Percentiles rank a stretch among this genome's conserved stretches.
phyloP scores from a whole-genome alignment of 2,329 filamentous ascomycete species.

The Colletotrichum nymphaeae region DNA sequence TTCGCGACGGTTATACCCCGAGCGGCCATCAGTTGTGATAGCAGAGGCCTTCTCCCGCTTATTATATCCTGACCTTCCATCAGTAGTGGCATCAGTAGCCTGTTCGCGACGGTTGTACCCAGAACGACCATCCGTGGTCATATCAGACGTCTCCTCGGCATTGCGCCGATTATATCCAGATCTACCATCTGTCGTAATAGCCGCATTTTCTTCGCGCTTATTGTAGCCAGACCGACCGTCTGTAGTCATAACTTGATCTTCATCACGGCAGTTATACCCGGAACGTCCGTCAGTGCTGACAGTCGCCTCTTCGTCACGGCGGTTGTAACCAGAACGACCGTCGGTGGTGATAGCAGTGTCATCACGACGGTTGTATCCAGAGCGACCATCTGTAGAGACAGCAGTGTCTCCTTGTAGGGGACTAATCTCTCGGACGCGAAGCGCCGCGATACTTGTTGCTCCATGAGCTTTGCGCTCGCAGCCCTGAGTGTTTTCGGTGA shows the following conservation, averaged over 20 bases:
- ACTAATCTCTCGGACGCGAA: not conserved
- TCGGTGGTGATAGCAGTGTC: not conserved
- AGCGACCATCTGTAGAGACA: not conserved
- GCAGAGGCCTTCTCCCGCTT: not conserved
- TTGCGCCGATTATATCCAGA: not conserved
- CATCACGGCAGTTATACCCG: not conserved
- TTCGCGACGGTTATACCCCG: not conserved
- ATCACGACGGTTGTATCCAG: conserved; percentile 2
- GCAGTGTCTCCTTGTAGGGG: not conserved
- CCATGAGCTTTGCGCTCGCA: not conserved
- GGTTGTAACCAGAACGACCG: not conserved
- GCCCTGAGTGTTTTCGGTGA: not conserved
- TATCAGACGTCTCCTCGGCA: not conserved
- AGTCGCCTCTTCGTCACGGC: not conserved
- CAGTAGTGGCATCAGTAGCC: not conserved
- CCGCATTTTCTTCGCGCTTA: not conserved
- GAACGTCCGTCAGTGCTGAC: not conserved
- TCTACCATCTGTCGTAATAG: not conserved
- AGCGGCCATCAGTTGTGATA: not conserved
- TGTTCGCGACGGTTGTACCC: not conserved
- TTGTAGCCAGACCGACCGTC: not conserved
- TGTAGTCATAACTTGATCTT: too few relatives aligned
- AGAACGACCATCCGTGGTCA: not conserved
- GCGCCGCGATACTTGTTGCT: not conserved
- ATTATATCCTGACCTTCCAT: not conserved